Percentiles rank a stretch among this genome's conserved stretches.
phyloP scores from a whole-genome alignment of 2,329 filamentous ascomycete genomes.

The Leptographium lundbergii region DNA sequence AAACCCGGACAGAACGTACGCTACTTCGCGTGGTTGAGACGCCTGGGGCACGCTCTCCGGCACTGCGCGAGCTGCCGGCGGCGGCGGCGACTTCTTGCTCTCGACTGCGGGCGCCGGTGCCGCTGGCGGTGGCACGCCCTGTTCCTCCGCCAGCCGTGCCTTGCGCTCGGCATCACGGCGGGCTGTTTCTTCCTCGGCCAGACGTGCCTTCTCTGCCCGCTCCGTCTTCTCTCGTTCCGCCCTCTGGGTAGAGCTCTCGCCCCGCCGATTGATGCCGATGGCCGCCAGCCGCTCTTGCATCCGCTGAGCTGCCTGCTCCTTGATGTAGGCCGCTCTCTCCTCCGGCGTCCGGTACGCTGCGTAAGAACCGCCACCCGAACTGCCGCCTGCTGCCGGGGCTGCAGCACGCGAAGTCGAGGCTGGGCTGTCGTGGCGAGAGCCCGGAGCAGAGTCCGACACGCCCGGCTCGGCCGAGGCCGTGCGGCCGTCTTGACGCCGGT shows the following conservation, averaged over 20 bases:
- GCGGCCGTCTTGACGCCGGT: constrained; percentile 30
- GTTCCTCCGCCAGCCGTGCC: constrained; percentile 68
- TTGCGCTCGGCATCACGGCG: constrained; percentile 80
- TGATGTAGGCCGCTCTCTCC: constrained; percentile 89
- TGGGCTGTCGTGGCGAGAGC: constrained; percentile 5
- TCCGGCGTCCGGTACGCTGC: constrained; percentile 81
- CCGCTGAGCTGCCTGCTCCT: constrained; percentile 89
- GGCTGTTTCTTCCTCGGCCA: constrained; percentile 90
- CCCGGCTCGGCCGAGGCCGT: not conserved
- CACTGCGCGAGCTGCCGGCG: constrained; percentile 19
- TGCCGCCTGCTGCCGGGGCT: constrained; percentile 28
- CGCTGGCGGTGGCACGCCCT: constrained; percentile 47
- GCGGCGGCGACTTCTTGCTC: constrained; percentile 59
- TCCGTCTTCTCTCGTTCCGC: constrained; percentile 81
- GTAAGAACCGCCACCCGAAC: constrained; percentile 54
- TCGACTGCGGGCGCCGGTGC: constrained; percentile 31
- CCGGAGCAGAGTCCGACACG: constrained; percentile 19
- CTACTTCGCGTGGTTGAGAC: constrained; percentile 58
- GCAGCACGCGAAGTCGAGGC: constrained; percentile 18
- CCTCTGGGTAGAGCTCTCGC: constrained; percentile 72
- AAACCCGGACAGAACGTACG: constrained; percentile 49
- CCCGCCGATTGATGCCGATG: constrained; percentile 77
- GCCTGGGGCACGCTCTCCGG: constrained; percentile 34
- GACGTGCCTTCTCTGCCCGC: constrained; percentile 70
- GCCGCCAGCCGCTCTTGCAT: constrained; percentile 95